These are phyloP conservation scores for Clonostachys rosea DNA, from an alignment of 2,329 filamentous ascomycete species.

Conservation along the genomic window DNA sequence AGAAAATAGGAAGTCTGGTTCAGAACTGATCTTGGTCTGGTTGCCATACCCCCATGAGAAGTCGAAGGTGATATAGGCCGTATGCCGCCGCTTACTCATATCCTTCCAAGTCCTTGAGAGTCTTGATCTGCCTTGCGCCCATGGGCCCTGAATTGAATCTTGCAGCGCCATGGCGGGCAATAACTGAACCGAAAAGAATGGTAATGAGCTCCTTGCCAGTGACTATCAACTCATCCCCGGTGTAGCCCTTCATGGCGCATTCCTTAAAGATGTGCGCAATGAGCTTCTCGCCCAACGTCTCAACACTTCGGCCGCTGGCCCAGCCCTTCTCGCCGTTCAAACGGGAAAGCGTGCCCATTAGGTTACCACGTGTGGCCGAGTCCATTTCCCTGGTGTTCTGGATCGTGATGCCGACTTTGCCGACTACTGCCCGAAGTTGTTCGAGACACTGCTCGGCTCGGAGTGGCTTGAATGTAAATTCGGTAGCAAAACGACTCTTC, in stretches of 20 bases:
- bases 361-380: constrained; percentile 14
- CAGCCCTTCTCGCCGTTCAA: constrained; percentile 44
- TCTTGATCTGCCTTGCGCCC: constrained; percentile 22
- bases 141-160: constrained; percentile 11
- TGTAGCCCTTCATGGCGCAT: constrained; percentile 22
- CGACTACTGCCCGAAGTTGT: constrained; percentile 33
- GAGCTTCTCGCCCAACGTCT: constrained; percentile 46
- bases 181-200: constrained; percentile 17
- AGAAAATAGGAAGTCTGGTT: too few species aligned
- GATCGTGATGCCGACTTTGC: constrained; percentile 18
- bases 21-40: too few species aligned
- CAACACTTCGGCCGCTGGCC: constrained; percentile 59
- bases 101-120: constrained; percentile 19
- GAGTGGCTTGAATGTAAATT: constrained; percentile 49
- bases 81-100: constrained; percentile 10
- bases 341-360: constrained; percentile 26
- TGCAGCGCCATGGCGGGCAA: constrained; percentile 13
- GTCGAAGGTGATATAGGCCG: too few species aligned
- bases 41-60: too few species aligned
- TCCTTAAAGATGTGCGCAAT: constrained; percentile 33
- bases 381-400: constrained; percentile 14
- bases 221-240: constrained; percentile 15
- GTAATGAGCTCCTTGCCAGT: constrained; percentile 18
- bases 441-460: constrained; percentile 35
- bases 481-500: constrained; percentile 58